Base-by-base conservation (phyloP, 2,329 filamentous ascomycete genomes). In the Paecilomyces variotii region DNA sequence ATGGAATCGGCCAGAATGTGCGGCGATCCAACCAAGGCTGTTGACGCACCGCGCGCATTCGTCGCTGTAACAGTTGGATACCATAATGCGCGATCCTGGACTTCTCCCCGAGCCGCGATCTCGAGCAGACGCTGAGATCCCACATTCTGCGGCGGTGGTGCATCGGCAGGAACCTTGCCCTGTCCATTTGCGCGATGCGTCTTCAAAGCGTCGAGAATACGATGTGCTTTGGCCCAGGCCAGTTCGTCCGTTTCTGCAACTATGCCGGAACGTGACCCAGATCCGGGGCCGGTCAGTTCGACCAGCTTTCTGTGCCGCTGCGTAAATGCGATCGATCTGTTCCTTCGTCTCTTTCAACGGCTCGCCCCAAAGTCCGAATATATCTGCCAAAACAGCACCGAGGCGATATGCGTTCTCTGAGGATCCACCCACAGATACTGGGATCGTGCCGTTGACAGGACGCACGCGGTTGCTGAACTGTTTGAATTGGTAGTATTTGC, bases 231-330 rank as follows among this genome's bases (percentile, higher is more conserved):
- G 2, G 75, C 76, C 84, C 84, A 86, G 0, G 84, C 84, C 5
- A 86, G 75, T 24, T 85, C 83, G 12, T 86, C 83, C 0, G 83
- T 86, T 71, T 85, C 83, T 0, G 83, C 83, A 0, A 80, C 64
- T 59, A 86, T 86, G 84, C 2, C 84, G 77, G 78, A 86, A 86
- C 0, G 84, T 85, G 1, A 86, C 84, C 84, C 84, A 86, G 64
- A 86, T 86, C 3, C 82, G 73, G 5, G 84, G 84, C 0, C 79
- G 72, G 61, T 86, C 83, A 0, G 61, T 67, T 1, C 84, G 78
- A 0, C 83, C 83, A 1, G 83, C 83, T 62, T 80, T 80, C n/a
- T 76, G 80, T 0, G 84, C 80, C 64, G 82, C 83, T 2, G 78
- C 81, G 61, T 84, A 84, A 66, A 86, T 82, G 24, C 79, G 78